phyloP scores from a whole-genome alignment of 169 alveolate species.

The Plasmodium fragile region DNA sequence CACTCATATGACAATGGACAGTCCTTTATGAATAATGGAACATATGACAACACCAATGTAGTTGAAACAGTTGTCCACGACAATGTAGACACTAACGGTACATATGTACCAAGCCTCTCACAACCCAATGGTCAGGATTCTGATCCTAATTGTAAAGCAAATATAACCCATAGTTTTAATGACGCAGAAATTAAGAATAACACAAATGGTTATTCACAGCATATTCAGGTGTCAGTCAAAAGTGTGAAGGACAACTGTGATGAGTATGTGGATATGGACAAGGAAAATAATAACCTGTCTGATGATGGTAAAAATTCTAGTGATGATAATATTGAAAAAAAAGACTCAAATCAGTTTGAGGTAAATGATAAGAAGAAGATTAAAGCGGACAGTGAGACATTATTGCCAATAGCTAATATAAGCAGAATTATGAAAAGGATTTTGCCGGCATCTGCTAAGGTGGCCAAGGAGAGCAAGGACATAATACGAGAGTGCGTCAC shows the following conservation, averaged over 20 bases:
- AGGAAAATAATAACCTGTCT: conserved; percentile 34
- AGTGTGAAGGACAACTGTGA: conserved; percentile 10
- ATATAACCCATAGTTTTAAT: neutral
- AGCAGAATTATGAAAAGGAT: conserved; percentile 96
- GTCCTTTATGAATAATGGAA: neutral
- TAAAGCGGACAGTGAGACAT: conserved; percentile 38
- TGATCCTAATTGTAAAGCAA: neutral
- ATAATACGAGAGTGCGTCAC: conserved; percentile 96
- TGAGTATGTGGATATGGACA: conserved; percentile 20
- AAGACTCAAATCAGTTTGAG: neutral
- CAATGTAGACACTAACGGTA: neutral
- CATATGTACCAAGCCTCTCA: neutral
- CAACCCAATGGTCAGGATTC: neutral
- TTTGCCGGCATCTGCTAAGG: conserved; percentile 93
- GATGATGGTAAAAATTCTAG: conserved; percentile 35
- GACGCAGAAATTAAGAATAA: neutral
- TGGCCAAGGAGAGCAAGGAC: conserved; percentile 95
- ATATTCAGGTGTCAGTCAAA: neutral
- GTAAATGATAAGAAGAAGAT: conserved; percentile 27
- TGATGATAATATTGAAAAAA: conserved; percentile 34
- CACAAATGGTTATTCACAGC: conserved; percentile 6
- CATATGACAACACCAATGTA: neutral
- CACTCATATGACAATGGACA: neutral
- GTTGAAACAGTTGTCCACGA: neutral
- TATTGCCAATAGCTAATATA: conserved; percentile 96